Evolutionary conservation across 2,329 filamentous ascomycete species (phyloP).

Genomic region (Exophiala mesophila): DNA sequence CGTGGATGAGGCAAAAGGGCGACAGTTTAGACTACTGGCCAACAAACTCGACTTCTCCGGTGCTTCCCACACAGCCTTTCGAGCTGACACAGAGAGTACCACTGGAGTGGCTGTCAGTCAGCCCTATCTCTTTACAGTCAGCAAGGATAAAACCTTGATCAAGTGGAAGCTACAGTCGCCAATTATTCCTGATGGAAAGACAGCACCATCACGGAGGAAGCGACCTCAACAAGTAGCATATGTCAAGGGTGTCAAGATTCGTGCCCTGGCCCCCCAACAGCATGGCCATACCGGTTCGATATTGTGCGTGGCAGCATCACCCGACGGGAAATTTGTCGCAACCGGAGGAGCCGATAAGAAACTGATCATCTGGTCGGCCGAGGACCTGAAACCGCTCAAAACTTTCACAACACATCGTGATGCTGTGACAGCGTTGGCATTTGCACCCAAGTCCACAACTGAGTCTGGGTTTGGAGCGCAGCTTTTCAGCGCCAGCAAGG

Average conservation of each 20-base stretch:
- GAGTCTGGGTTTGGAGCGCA: conserved; percentile 61
- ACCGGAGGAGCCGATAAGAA: conserved; percentile 83
- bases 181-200: neutral
- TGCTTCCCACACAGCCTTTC: conserved; percentile 67
- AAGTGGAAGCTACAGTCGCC: conserved; percentile 77
- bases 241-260: conserved; percentile 39
- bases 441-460: conserved; percentile 66
- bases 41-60: conserved; percentile 64
- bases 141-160: conserved; percentile 75
- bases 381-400: conserved; percentile 69
- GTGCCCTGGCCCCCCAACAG: conserved; percentile 40
- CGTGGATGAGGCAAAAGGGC: conserved; percentile 84
- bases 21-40: conserved; percentile 76
- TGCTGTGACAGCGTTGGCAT: conserved; percentile 76
- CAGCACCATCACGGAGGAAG: conserved; percentile 30
- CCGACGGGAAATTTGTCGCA: conserved; percentile 84
- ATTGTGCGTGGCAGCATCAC: conserved; percentile 76
- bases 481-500: conserved; percentile 83
- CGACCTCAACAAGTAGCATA: conserved; percentile 48
- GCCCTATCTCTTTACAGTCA: conserved; percentile 81
- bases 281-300: conserved; percentile 77
- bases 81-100: conserved; percentile 69
- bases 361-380: conserved; percentile 83
- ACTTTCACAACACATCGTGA: conserved; percentile 91
- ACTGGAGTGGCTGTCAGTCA: conserved; percentile 75